Evolutionary conservation across 2,329 filamentous ascomycete species (phyloP).

Genomic region (Diaporthe australafricana): DNA sequence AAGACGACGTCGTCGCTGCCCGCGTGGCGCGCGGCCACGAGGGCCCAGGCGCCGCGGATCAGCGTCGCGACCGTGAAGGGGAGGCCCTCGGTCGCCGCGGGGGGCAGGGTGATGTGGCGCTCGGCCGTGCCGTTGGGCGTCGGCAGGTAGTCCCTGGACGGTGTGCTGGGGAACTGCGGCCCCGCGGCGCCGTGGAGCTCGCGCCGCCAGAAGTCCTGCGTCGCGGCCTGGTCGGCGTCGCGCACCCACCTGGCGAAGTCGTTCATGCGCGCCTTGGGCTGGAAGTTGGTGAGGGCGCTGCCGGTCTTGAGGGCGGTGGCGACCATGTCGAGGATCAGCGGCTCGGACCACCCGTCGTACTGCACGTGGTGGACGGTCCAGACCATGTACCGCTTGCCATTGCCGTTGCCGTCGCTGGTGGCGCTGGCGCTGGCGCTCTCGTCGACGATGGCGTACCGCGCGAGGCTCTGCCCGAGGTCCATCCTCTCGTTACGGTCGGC

Average conservation of each 20-base stretch:
- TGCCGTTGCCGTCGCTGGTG: conserved; percentile 42
- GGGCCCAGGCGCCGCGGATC: conserved; percentile 65
- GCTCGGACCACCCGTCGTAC: conserved; percentile 51
- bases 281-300: conserved; percentile 38
- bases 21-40: conserved; percentile 65
- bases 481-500: conserved; percentile 37
- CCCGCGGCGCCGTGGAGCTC: conserved; percentile 57
- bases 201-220: conserved; percentile 59
- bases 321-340: conserved; percentile 45
- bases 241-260: conserved; percentile 50
- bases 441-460: conserved; percentile 50
- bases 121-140: conserved; percentile 52
- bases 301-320: conserved; percentile 35
- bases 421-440: too few relatives aligned
- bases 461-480: conserved; percentile 48
- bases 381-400: conserved; percentile 45
- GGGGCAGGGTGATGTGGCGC: conserved; percentile 41
- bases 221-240: conserved; percentile 52
- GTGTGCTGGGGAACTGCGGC: conserved; percentile 61
- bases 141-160: conserved; percentile 58
- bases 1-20: conserved; percentile 66
- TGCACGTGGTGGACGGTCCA: conserved; percentile 54
- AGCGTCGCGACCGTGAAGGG: conserved; percentile 36
- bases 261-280: conserved; percentile 43
- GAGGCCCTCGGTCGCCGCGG: conserved; percentile 33